phyloP scores from a whole-genome alignment of 2,329 filamentous ascomycete species.

The Phoma sp. region DNA sequence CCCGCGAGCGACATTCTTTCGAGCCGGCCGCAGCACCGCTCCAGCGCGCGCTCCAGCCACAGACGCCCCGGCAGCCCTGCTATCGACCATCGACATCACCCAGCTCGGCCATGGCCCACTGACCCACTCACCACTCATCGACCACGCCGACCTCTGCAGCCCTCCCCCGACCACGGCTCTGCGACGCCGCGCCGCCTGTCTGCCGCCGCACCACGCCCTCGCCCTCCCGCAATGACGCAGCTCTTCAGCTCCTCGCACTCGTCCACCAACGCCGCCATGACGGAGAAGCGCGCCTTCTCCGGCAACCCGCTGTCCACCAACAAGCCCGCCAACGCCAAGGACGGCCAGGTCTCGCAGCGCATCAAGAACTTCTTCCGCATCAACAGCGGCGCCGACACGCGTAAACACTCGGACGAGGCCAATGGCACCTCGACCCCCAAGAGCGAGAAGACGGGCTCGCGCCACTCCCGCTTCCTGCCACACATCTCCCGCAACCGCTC shows the following conservation, averaged over 20 bases:
- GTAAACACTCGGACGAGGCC: slow-evolving; percentile 50
- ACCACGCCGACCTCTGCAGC: slow-evolving; percentile 14
- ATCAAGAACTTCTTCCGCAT: slow-evolving; percentile 76
- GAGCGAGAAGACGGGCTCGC: slow-evolving; percentile 73
- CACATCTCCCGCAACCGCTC: slow-evolving; percentile 88
- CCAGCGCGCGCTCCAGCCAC: slow-evolving; percentile 32
- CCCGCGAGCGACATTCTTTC: slow-evolving; percentile 38
- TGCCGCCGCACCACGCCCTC: slow-evolving; percentile 5
- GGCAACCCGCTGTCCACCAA: slow-evolving; percentile 56
- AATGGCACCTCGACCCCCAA: slow-evolving; percentile 54
- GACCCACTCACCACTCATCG: slow-evolving; percentile 35
- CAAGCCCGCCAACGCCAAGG: slow-evolving; percentile 57
- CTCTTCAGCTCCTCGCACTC: slow-evolving; percentile 51
- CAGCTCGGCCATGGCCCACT: slow-evolving; percentile 43
- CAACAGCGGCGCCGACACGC: slow-evolving; percentile 60
- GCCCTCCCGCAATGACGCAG: slow-evolving; percentile 49
- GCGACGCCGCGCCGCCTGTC: slow-evolving; percentile 13
- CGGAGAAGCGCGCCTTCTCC: slow-evolving; percentile 59
- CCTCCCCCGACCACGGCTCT: background rate
- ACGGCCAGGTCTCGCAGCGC: slow-evolving; percentile 66
- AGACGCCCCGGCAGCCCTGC: slow-evolving; percentile 22
- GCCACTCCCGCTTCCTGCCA: slow-evolving; percentile 88
- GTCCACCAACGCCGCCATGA: slow-evolving; percentile 46
- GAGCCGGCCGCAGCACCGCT: slow-evolving; percentile 19
- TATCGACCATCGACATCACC: slow-evolving; percentile 29